A percentile compares a stretch with the other conserved stretches of the same genome.
Evolutionary conservation across 495 filamentous ascomycete genomes (phyloP).

Genomic region (Penicillium herquei): DNA sequence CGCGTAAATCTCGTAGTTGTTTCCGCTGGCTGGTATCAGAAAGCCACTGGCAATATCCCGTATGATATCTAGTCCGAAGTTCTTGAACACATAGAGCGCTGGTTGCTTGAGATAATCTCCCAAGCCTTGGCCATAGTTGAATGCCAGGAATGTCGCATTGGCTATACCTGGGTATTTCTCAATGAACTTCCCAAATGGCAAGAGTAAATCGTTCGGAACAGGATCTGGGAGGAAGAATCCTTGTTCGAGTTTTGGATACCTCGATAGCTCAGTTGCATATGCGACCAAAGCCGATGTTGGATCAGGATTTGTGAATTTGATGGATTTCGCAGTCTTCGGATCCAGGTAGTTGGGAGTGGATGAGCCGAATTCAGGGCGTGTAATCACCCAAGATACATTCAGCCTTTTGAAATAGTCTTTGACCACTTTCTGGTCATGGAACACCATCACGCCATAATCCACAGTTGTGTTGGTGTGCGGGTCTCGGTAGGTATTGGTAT

Average conservation of each 20-base stretch:
- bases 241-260: conserved; percentile 21
- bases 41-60: conserved; percentile 17
- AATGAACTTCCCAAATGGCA: conserved; percentile 49
- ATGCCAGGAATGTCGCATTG: conserved; percentile 23
- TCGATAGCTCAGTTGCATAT: conserved; percentile 39
- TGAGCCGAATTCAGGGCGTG: conserved; percentile 29
- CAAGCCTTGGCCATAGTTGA: conserved; percentile 30
- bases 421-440: conserved; percentile 36
- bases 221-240: conserved; percentile 49
- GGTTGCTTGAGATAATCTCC: conserved; percentile 37
- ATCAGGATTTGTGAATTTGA: conserved; percentile 33
- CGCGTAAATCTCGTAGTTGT: conserved; percentile 44
- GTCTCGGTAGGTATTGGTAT: conserved; percentile 45
- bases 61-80: conserved; percentile 20
- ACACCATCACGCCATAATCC: conserved; percentile 46
- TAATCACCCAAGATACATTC: conserved; percentile 12
- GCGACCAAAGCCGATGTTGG: conserved; percentile 32
- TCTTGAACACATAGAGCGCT: conserved; percentile 30
- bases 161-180: conserved; percentile 39
- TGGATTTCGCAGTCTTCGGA: conserved; percentile 36
- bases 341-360: conserved; percentile 23
- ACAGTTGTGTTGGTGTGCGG: conserved; percentile 36
- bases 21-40: conserved; percentile 23
- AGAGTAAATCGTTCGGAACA: conserved; percentile 49
- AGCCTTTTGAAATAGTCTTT: conserved; percentile 40